Conservation (phyloP, 139 green algal genomes). For the Micractinium conductrix region DNA sequence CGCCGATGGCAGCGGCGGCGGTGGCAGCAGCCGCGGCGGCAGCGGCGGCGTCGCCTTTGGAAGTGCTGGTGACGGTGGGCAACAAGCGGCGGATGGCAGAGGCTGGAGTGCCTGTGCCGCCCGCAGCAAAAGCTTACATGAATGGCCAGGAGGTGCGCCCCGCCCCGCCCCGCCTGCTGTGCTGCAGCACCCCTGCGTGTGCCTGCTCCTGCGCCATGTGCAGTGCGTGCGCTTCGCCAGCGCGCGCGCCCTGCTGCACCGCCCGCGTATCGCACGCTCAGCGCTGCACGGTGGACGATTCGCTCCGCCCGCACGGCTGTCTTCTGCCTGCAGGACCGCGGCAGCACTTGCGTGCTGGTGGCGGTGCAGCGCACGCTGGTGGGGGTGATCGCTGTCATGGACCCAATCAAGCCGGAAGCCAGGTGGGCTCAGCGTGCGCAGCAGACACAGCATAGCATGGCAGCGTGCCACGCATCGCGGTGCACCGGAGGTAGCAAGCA, state of each 20-base stretch:
- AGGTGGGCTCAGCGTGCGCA: neutral
- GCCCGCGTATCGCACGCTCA: neutral
- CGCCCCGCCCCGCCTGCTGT: no score
- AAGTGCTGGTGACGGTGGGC: slow-evolving; percentile 68
- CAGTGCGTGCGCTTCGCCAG: no score
- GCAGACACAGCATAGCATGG: neutral
- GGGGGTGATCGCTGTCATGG: slow-evolving; percentile 77
- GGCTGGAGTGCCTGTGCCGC: slow-evolving; percentile 54
- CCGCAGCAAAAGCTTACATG: slow-evolving; percentile 61
- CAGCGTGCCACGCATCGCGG: no score
- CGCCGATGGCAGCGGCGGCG: slow-evolving; percentile 8
- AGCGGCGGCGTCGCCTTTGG: neutral
- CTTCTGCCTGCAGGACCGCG: slow-evolving; percentile 35
- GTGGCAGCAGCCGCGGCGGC: slow-evolving; percentile 17
- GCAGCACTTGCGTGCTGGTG: slow-evolving; percentile 76
- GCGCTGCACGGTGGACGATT: neutral
- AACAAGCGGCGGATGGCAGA: slow-evolving; percentile 80
- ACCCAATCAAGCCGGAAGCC: slow-evolving; percentile 94
- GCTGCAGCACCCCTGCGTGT: neutral
- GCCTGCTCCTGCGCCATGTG: neutral
- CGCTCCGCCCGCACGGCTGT: neutral
- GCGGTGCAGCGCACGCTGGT: slow-evolving; percentile 58
- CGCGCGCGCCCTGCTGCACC: neutral
- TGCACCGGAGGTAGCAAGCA: no score
- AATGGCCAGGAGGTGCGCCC: slow-evolving; percentile 51